Percentiles rank a stretch among this genome's conserved stretches.
These are phyloP conservation scores for Saururus chinensis DNA, from an alignment of 164 flowering plant species.

Conservation along the genomic window DNA sequence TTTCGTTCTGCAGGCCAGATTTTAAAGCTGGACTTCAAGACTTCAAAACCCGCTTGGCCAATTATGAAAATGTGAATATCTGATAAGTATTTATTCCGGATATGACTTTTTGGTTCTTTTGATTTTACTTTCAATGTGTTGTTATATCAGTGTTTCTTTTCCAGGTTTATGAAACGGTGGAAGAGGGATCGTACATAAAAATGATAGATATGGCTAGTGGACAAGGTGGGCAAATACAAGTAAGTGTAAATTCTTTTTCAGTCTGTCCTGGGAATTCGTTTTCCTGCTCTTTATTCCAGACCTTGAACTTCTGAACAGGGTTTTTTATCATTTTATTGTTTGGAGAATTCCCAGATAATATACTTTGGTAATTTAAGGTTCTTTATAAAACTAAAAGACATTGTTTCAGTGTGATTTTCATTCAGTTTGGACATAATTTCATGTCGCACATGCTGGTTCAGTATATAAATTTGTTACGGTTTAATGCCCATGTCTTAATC, in stretches of 20 bases:
- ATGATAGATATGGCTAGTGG: constrained; percentile 99
- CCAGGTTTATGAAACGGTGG: constrained; percentile 97
- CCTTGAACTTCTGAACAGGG: too few species aligned
- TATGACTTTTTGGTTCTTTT: background rate
- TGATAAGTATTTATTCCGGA: background rate
- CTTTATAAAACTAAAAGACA: too few species aligned
- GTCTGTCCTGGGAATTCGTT: background rate
- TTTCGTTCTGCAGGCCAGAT: constrained; percentile 58
- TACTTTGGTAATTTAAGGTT: too few species aligned
- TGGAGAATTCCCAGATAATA: too few species aligned
- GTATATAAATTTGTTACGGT: too few species aligned
- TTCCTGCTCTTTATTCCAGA: too few species aligned
- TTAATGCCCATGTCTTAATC: too few species aligned
- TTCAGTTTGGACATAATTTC: too few species aligned
- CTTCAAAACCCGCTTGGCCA: constrained; percentile 66
- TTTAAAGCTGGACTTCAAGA: constrained; percentile 84
- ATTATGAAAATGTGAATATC: constrained; percentile 59
- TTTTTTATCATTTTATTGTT: background rate
- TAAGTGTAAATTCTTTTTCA: constrained; percentile 21
- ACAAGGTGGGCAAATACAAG: constrained; percentile 96
- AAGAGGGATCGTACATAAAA: constrained; percentile 97
- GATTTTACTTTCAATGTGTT: background rate
- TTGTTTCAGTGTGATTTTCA: too few species aligned
- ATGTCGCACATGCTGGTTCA: too few species aligned
- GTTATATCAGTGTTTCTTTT: constrained; percentile 1